phyloP scores from a whole-genome alignment of 768 basidiomycete species.

The Mycena epipterygia region DNA sequence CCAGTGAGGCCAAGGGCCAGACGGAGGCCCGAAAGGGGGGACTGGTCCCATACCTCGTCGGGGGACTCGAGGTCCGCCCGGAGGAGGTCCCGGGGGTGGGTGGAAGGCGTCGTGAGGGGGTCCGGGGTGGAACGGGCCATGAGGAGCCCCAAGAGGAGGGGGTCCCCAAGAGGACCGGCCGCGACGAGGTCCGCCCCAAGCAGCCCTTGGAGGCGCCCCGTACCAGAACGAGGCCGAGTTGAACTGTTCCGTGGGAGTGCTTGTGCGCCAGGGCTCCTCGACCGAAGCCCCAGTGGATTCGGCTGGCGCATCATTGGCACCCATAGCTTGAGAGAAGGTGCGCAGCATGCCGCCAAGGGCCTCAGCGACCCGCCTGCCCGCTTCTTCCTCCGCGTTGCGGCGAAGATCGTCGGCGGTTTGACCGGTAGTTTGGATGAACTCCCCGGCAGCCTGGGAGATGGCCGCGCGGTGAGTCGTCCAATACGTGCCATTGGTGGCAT shows the following conservation, averaged over 20 bases:
- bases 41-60: neutral
- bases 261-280: constrained; percentile 30
- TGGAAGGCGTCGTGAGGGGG: neutral
- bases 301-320: constrained; percentile 13
- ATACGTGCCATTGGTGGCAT: constrained; percentile 75
- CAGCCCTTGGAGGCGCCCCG: constrained; percentile 16
- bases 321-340: constrained; percentile 57
- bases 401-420: constrained; percentile 60
- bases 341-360: constrained; percentile 72
- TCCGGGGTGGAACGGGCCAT: neutral
- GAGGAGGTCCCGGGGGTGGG: constrained; percentile 30
- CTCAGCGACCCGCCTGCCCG: constrained; percentile 72
- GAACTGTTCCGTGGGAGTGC: constrained; percentile 30
- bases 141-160: neutral
- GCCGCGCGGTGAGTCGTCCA: constrained; percentile 75
- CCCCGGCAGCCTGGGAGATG: constrained; percentile 69
- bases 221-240: constrained; percentile 38
- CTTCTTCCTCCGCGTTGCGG: constrained; percentile 71
- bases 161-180: constrained; percentile 18
- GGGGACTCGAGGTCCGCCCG: constrained; percentile 21
- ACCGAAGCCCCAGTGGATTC: constrained; percentile 12
- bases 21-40: neutral
- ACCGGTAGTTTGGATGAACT: constrained; percentile 62
- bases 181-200: constrained; percentile 25
- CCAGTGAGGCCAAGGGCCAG: neutral